A percentile compares a stretch with the other conserved stretches of the same genome.
These are phyloP conservation scores for Maudiozyma pseudohumilis DNA, from an alignment of 805 yeast species.

Conservation along the genomic window DNA sequence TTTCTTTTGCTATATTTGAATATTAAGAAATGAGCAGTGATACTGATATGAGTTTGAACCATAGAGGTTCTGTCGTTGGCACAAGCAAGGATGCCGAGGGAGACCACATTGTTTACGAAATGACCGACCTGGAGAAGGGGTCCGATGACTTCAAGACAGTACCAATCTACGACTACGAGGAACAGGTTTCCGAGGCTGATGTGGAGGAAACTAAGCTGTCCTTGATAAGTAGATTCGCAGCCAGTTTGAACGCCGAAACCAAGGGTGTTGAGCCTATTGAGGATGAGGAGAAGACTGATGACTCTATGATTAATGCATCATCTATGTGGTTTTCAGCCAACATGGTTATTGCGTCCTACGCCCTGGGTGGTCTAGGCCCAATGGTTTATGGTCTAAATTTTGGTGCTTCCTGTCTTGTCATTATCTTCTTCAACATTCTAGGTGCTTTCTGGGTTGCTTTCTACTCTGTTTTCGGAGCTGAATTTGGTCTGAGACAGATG, in stretches of 20 bases:
- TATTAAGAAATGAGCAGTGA: background rate
- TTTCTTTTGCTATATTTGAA: background rate
- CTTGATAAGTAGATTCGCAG: constrained; percentile 17
- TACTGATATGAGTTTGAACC: constrained; percentile 6
- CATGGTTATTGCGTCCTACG: constrained; percentile 72
- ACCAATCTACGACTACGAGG: constrained; percentile 4
- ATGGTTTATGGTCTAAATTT: constrained; percentile 49
- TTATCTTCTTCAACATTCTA: constrained; percentile 25
- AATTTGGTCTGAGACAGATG: constrained; percentile 82
- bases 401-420: constrained; percentile 12
- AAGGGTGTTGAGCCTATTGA: constrained; percentile 76
- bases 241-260: constrained; percentile 37
- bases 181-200: constrained; percentile 5
- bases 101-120: constrained; percentile 2
- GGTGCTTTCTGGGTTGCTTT: constrained; percentile 76
- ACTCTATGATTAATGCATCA: constrained; percentile 57
- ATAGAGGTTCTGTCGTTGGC: constrained; percentile 6
- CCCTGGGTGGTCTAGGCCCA: constrained; percentile 65
- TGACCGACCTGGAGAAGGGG: constrained; percentile 5
- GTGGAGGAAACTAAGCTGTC: constrained; percentile 11
- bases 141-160: constrained; percentile 5
- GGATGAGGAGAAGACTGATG: constrained; percentile 66
- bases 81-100: constrained; percentile 3
- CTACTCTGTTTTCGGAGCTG: constrained; percentile 74
- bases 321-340: constrained; percentile 90